Conservation (phyloP, 2,329 filamentous ascomycete genomes). For the Botrytis pseudocinerea region DNA sequence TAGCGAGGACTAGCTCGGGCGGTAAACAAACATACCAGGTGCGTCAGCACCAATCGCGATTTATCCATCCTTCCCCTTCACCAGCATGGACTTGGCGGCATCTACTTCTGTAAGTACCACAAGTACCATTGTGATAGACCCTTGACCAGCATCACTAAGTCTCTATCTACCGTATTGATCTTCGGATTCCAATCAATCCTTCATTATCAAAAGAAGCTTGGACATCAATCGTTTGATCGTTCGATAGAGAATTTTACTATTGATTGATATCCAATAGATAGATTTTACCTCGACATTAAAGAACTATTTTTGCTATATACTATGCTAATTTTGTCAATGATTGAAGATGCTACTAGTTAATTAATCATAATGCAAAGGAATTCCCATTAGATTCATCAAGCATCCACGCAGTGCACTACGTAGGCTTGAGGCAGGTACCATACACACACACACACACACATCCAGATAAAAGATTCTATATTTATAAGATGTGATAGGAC, state of each 20-base stretch:
- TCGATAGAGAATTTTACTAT: not conserved
- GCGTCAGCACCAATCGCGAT: constrained; percentile 2
- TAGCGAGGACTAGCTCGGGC: constrained; percentile 19
- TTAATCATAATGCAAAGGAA: not conserved
- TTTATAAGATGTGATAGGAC: constrained; percentile 1
- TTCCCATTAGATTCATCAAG: not conserved
- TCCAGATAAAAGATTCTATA: not conserved
- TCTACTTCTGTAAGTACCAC: constrained; percentile 7
- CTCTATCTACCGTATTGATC: constrained; percentile 5
- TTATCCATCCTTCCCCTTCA: not conserved
- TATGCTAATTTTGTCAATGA: not conserved
- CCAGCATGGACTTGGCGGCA: constrained; percentile 18
- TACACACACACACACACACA: not conserved
- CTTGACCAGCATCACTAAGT: not conserved
- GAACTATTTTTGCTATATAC: not conserved
- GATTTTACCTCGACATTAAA: not conserved
- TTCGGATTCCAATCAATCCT: constrained; percentile 11
- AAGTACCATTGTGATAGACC: not conserved
- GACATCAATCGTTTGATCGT: not conserved
- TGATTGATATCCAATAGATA: not conserved
- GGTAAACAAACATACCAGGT: not conserved
- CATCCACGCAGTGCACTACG: not conserved
- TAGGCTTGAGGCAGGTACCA: constrained; percentile 2
- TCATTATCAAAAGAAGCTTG: constrained; percentile 11
- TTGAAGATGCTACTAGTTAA: not conserved